These are phyloP conservation scores for Fusarium incarnatum DNA, from an alignment of 2,329 filamentous ascomycete genomes.

Conservation along the genomic window DNA sequence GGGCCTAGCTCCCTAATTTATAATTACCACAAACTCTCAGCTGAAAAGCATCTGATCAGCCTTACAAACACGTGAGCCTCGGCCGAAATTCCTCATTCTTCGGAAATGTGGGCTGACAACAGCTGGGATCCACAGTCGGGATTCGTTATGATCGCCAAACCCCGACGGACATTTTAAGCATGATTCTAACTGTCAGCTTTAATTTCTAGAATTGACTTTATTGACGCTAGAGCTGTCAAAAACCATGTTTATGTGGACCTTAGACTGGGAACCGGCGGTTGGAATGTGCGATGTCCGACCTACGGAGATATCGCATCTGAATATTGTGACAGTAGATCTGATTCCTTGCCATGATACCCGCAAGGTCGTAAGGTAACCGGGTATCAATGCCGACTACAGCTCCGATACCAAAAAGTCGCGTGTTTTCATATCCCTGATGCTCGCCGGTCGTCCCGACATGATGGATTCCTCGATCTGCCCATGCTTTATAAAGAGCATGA, in stretches of 20 bases:
- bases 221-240: background rate
- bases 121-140: slow-evolving; percentile 20
- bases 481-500: slow-evolving; percentile 27
- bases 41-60: slow-evolving; percentile 21
- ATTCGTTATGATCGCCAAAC: slow-evolving; percentile 3
- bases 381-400: background rate
- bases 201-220: background rate
- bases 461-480: slow-evolving; percentile 22
- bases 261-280: background rate
- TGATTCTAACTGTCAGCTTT: background rate
- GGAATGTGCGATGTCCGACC: background rate
- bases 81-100: background rate
- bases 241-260: background rate
- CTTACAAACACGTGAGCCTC: slow-evolving; percentile 14
- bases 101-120: slow-evolving; percentile 21
- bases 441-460: slow-evolving; percentile 21
- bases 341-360: slow-evolving; percentile 23
- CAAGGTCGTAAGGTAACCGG: slow-evolving; percentile 26
- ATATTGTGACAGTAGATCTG: slow-evolving; percentile 14
- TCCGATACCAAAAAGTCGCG: slow-evolving; percentile 11
- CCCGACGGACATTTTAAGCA: slow-evolving; percentile 30
- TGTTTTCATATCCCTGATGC: slow-evolving; percentile 14
- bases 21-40: background rate
- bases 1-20: background rate
- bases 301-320: background rate